Base-by-base conservation (phyloP, 73 alveolate genomes). In the Paraurostyla sp. region DNA sequence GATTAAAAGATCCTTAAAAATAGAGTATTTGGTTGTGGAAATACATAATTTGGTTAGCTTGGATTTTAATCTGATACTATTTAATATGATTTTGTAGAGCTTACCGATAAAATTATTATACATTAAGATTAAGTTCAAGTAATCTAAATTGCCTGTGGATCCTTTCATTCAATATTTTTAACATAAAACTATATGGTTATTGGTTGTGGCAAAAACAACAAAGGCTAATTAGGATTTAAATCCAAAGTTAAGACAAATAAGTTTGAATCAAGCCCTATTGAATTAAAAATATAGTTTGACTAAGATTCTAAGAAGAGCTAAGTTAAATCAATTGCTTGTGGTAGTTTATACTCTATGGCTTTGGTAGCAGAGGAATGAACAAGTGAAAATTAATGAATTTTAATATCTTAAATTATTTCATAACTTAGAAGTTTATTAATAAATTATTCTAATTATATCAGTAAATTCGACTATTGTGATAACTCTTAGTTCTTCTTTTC, bases 21-120 rank as follows among this genome's bases (percentile, higher is more conserved):
- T 45, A 59, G 82, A 41, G 68, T 81, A 22, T 81, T 58, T 43
- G 81, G 83, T 45, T 81, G 91, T 38, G 91, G 91, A 35, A 7
- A n/a, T 22, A 13, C 50, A 6, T 7, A 42, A 22, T 45, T 46
- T n/a, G 86, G 86, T n/a, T 27, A 73, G 46, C 38, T 73, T 6
- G 6, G 27, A 6, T 30, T 16, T 45, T n/a, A 73, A 18, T 3
- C 9, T 20, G 71, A 43, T 6, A 25, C 0, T 22, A 22, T 48
- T 22, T 27, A 20, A 23, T 54, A 20, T 35, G 58, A 78, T 1
- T 54, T n/a, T 43, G 2, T 20, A 16, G 78, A 78, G 25, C 43
- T 78, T 16, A 78, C 89, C 11, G 59, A 29, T 13, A 25, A 20
- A n/a, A 13, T 78, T 13, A 23, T 30, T 1, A 22, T 51, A 54